Conservation (phyloP, 1,284 basidiomycete species). For the Pholiota adiposa region DNA sequence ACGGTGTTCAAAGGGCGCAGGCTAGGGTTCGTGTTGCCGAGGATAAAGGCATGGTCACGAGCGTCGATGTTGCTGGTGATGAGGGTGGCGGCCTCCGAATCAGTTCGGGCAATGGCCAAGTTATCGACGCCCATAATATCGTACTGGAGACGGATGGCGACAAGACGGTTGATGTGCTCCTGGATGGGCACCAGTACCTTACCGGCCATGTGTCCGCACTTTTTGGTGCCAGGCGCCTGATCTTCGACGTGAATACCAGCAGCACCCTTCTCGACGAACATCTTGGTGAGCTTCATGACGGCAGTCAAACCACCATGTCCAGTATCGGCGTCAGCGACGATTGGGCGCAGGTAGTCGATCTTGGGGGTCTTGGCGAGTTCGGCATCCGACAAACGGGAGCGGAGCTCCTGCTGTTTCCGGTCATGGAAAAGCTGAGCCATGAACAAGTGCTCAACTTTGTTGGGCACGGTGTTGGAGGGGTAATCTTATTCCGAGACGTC, state of each 20-base stretch:
- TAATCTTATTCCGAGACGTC: constrained; percentile 60
- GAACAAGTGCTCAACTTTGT: constrained; percentile 89
- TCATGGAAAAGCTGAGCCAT: constrained; percentile 90
- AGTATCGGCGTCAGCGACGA: constrained; percentile 85
- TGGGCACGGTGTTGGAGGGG: constrained; percentile 93
- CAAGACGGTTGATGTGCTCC: constrained; percentile 81
- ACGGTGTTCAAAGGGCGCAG: constrained; percentile 75
- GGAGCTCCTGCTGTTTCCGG: constrained; percentile 82
- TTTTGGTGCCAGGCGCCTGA: constrained; percentile 84
- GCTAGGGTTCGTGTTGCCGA: constrained; percentile 84
- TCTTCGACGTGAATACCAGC: constrained; percentile 86
- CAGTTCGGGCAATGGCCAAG: constrained; percentile 79
- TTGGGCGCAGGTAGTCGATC: constrained; percentile 71
- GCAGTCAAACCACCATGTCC: constrained; percentile 84
- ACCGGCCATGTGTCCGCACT: constrained; percentile 85
- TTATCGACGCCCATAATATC: constrained; percentile 71
- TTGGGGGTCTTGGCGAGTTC: constrained; percentile 70
- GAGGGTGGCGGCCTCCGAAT: constrained; percentile 93
- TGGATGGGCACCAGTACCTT: constrained; percentile 82
- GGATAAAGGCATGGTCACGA: constrained; percentile 96
- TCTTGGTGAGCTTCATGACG: constrained; percentile 79
- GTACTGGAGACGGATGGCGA: constrained; percentile 70
- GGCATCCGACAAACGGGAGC: constrained; percentile 70
- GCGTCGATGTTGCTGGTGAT: constrained; percentile 97
- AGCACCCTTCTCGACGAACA: constrained; percentile 83